Percentiles rank a stretch among this genome's conserved stretches.
These are phyloP conservation scores for Capronia americana DNA, from an alignment of 2,329 filamentous ascomycete species.

Conservation along the genomic window DNA sequence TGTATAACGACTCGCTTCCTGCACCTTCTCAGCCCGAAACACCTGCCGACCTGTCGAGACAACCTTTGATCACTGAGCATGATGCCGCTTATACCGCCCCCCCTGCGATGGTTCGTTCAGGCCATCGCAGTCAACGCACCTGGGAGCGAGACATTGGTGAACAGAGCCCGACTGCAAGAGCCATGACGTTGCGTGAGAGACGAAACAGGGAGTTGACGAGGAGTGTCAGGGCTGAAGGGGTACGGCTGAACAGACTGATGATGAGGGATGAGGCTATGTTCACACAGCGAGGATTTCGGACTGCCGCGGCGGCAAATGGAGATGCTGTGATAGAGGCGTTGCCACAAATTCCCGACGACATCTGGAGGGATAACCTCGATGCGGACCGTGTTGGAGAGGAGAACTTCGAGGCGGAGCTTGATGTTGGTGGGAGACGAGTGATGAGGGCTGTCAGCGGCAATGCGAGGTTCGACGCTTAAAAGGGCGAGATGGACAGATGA, in stretches of 20 bases:
- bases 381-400: constrained; percentile 40
- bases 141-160: constrained; percentile 26
- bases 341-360: constrained; percentile 11
- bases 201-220: constrained; percentile 36
- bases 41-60: constrained; percentile 37
- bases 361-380: constrained; percentile 39
- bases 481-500: neutral
- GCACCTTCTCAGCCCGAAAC: constrained; percentile 37
- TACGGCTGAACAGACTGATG: constrained; percentile 30
- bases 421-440: neutral
- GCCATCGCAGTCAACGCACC: constrained; percentile 10
- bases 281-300: constrained; percentile 14
- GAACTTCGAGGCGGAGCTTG: constrained; percentile 33
- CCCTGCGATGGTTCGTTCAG: constrained; percentile 32
- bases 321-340: constrained; percentile 10
- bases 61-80: constrained; percentile 30
- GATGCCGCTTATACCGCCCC: constrained; percentile 39
- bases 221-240: constrained; percentile 30
- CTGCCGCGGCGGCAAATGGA: constrained; percentile 8
- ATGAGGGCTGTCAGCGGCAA: constrained; percentile 37
- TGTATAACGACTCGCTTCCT: constrained; percentile 39
- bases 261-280: constrained; percentile 29
- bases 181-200: constrained; percentile 33
- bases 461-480: constrained; percentile 26
- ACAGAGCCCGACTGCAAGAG: constrained; percentile 34